Base-by-base conservation (phyloP, 1,139 yeast species). In the Kurtzmaniella quercitrusa region DNA sequence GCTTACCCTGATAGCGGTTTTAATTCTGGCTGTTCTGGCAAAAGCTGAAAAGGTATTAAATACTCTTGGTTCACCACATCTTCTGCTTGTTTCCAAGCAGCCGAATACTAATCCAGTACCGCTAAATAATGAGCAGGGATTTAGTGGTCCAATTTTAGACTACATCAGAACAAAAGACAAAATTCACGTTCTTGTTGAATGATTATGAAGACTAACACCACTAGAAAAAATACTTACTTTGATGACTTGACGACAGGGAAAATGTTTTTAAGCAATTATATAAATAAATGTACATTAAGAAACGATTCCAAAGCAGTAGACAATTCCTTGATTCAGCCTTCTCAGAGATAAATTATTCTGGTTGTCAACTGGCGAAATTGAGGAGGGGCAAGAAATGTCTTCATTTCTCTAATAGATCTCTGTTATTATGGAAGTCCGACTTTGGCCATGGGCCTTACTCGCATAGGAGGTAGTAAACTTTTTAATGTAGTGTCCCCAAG, bases 101-200 rank as follows among this genome's bases (percentile, higher is more conserved):
- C 25, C 41, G 12, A 17, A 41, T n/a, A 17, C n/a, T 12, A 41
- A 41, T 19, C 27, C 44, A 4, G 44, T 43, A 9, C 44, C 31
- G 15, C 23, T 43, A 9, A 34, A 37, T 23, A 27, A 40, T 34
- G 42, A 34, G 14, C 27, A 41, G 8, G 37, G 44, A 12, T 36
- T 43, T 8, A 41, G 33, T 19, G 33, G 41, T n/a, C 44, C 29
- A 10, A 40, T 43, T 15, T 23, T 43, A 38, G 44, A 43, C n/a
- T 43, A 43, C 18, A 36, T 43, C 8, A 19, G 18, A 15, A 25
- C 39, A 9, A 43, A 41, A 23, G 46, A 43, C 17, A 43, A 43
- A 31, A 43, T 43, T 7, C 41, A 41, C 15, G 39, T 43, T 10
- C 29, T 42, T 12, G 46, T 43, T 5, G 46, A 38, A 34, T 36